Evolutionary conservation across 2,329 filamentous ascomycete species (phyloP).

Genomic region (Calonectria hongkongensis): DNA sequence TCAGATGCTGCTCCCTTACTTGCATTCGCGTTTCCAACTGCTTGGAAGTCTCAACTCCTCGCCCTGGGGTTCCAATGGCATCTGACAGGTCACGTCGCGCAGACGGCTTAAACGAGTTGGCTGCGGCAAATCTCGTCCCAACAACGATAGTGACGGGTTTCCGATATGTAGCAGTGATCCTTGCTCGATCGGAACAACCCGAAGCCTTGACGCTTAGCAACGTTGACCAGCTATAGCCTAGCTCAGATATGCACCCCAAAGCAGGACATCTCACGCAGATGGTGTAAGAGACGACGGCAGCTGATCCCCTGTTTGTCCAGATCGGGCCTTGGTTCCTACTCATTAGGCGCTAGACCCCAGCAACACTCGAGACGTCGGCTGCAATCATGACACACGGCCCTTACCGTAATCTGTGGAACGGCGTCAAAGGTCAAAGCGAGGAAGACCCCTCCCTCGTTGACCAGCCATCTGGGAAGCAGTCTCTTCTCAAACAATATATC

Average conservation of each 20-base stretch:
- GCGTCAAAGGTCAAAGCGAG: slow-evolving; percentile 21
- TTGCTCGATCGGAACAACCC: slow-evolving; percentile 28
- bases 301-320: slow-evolving; percentile 39
- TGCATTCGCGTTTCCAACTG: slow-evolving; percentile 10
- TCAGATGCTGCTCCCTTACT: background rate
- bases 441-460: slow-evolving; percentile 25
- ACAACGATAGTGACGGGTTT: slow-evolving; percentile 27
- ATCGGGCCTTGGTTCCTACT: slow-evolving; percentile 44
- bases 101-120: slow-evolving; percentile 32
- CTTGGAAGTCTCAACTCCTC: background rate
- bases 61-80: slow-evolving; percentile 25
- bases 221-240: slow-evolving; percentile 2
- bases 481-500: slow-evolving; percentile 10
- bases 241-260: background rate
- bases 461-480: background rate
- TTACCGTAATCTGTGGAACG: slow-evolving; percentile 23
- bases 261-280: slow-evolving; percentile 25
- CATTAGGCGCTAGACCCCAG: slow-evolving; percentile 44
- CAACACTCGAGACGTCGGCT: slow-evolving; percentile 48
- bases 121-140: slow-evolving; percentile 48
- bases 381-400: slow-evolving; percentile 38
- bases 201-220: background rate
- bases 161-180: slow-evolving; percentile 20
- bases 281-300: slow-evolving; percentile 32
- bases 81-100: slow-evolving; percentile 44